Evolutionary conservation across 208 protist genomes (phyloP).

Genomic region (Wallacemonas sp.): DNA sequence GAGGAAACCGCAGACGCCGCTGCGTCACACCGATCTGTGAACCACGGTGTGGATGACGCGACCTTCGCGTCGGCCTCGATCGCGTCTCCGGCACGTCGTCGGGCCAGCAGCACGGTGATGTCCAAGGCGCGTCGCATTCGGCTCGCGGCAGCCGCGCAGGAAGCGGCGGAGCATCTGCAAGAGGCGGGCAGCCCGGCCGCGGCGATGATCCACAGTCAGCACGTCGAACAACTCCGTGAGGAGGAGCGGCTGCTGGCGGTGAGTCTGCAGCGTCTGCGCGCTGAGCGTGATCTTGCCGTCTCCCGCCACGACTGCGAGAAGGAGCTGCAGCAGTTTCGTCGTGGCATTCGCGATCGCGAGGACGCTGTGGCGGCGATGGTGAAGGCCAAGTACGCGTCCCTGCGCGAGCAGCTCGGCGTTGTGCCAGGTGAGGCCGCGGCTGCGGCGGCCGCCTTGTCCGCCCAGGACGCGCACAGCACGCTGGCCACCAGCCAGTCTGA

Average conservation of each 20-base stretch:
- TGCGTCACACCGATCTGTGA: neutral
- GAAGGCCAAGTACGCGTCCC: neutral
- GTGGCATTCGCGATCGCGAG: slow-evolving; percentile 41
- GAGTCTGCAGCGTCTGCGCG: slow-evolving; percentile 51
- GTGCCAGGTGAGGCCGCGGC: neutral
- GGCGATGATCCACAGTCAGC: slow-evolving; percentile 44
- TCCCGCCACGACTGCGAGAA: slow-evolving; percentile 45
- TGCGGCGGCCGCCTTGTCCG: neutral
- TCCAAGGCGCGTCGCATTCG: slow-evolving; percentile 53
- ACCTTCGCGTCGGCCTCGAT: neutral
- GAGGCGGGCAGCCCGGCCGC: slow-evolving; percentile 28
- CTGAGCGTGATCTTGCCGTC: slow-evolving; percentile 54
- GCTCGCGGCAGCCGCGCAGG: slow-evolving; percentile 32
- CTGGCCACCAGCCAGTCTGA: neutral
- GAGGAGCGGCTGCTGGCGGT: slow-evolving; percentile 64
- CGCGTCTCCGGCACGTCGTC: neutral
- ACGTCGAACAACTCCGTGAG: slow-evolving; percentile 43
- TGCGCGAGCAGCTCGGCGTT: neutral
- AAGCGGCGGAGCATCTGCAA: slow-evolving; percentile 31
- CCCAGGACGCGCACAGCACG: no score
- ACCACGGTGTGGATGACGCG: neutral
- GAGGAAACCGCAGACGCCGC: neutral
- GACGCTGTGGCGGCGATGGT: slow-evolving; percentile 12
- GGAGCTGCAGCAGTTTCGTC: slow-evolving; percentile 39
- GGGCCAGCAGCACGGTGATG: slow-evolving; percentile 24